phyloP scores from a whole-genome alignment of 164 flowering plant species.

The Vitis amurensis region DNA sequence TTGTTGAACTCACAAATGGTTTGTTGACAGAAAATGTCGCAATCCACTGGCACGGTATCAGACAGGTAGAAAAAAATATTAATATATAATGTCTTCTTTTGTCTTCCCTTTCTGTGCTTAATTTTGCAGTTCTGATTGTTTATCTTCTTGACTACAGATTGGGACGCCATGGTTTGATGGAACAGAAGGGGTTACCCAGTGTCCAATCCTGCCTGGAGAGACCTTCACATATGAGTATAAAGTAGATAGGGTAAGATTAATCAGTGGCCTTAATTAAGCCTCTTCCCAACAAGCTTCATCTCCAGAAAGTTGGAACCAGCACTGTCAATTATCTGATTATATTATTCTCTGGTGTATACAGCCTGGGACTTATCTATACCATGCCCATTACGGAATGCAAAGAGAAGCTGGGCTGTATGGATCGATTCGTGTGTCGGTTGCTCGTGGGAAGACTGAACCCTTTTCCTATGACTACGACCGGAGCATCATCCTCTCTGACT shows the following conservation, averaged over 20 bases:
- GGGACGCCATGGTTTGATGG: conserved; percentile 95
- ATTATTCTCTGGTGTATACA: conserved; percentile 24
- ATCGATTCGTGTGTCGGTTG: conserved; percentile 54
- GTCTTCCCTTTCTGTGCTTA: not conserved
- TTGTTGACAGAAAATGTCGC: conserved; percentile 76
- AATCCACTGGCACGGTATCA: conserved; percentile 95
- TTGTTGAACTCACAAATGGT: conserved; percentile 75
- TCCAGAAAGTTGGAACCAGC: too few relatives aligned
- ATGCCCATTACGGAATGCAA: conserved; percentile 94
- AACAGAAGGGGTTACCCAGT: conserved; percentile 88
- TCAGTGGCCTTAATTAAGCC: not conserved
- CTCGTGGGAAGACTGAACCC: conserved; percentile 63
- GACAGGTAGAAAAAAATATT: conserved; percentile 51
- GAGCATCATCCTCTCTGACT: conserved; percentile 75
- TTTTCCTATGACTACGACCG: conserved; percentile 71
- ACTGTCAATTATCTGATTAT: not conserved
- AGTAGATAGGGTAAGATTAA: conserved; percentile 70
- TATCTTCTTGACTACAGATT: conserved; percentile 31
- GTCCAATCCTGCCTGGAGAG: conserved; percentile 78
- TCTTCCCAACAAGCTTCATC: too few relatives aligned
- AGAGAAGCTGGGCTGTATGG: conserved; percentile 84
- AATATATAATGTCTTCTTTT: not conserved
- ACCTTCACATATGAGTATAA: conserved; percentile 68
- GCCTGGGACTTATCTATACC: conserved; percentile 90
- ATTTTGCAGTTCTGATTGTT: not conserved